Percentiles rank a stretch among this genome's conserved stretches.
These are phyloP conservation scores for Hysterium pulicare DNA, from an alignment of 2,329 filamentous ascomycete species.

Conservation along the genomic window DNA sequence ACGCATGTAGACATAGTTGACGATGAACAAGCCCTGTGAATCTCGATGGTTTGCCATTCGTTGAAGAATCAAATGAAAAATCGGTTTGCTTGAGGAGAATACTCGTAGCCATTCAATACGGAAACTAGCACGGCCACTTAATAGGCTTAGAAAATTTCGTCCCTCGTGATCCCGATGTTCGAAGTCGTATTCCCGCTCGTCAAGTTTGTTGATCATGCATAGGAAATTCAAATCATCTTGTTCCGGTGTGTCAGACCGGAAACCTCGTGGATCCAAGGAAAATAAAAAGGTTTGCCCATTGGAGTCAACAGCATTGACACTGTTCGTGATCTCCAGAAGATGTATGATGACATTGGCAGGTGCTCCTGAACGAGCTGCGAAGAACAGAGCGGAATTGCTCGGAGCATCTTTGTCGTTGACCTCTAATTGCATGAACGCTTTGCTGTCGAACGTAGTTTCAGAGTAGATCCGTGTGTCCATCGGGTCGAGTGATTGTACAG, in stretches of 20 bases:
- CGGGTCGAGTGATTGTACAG: not conserved
- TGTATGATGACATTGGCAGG: not conserved
- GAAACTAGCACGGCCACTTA: conserved; percentile 1
- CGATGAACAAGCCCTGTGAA: not conserved
- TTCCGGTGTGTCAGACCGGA: not conserved
- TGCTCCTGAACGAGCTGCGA: conserved; percentile 1
- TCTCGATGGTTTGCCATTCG: not conserved
- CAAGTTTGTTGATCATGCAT: not conserved
- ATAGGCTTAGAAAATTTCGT: conserved; percentile 2
- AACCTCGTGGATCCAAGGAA: conserved; percentile 1
- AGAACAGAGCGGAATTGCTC: not conserved
- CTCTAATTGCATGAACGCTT: too few relatives aligned
- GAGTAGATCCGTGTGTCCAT: not conserved
- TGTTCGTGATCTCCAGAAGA: not conserved
- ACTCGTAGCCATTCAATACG: conserved; percentile 1
- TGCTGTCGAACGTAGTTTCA: too few relatives aligned
- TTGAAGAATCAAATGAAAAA: not conserved
- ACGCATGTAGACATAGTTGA: not conserved
- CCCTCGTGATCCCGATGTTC: conserved; percentile 4
- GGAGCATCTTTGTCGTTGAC: not conserved
- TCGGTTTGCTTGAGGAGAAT: not conserved
- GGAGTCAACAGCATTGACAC: not conserved
- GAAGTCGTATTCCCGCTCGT: conserved; percentile 2
- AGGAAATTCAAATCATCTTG: not conserved
- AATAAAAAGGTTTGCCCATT: conserved; percentile 6